Evolutionary conservation across 2,329 filamentous ascomycete species (phyloP), one percentile per base, ranked within the genome.

Genomic region (Fusarium virguliforme): DNA sequence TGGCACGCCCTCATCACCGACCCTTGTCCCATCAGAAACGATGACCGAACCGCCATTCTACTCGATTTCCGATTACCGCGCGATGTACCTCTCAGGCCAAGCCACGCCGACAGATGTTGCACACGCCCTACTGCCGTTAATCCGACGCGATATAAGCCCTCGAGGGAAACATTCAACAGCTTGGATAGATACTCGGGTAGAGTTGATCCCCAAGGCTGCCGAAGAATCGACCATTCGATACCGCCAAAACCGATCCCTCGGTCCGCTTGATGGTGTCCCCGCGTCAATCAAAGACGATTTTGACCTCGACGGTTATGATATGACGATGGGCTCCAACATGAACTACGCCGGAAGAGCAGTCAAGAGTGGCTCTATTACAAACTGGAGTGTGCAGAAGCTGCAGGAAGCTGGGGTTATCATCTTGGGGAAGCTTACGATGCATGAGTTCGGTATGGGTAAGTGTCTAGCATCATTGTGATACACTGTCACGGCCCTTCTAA

Each of bases 201-300:
- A 83, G 10, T 74, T 79, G 12, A 81, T 84, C 4, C 71, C 84
- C 50, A 75, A 77, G 28, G 82, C 83, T 1, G 85, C 84, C 5
- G 78, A 79, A 34, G 84, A 77, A 4, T 85, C 85, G 1, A 85
- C 85, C 1, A 63, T 75, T 43, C 78, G 84, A 1, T 86, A 86
- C 75, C 80, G 85, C 67, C 82, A 86, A 57, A 87, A 87, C 3
- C 84, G 85, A 64, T 83, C 90, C 0, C 79, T 92, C 8, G 87
- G 91, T 0, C 84, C 88, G 2, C 83, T 94, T 2, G 92, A 94
- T 75, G 92, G 92, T 8, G 86, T 94, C 0, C 92, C 92, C 0
- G 87, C 93, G 15, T 90, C 88, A 0, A 86, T 94, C 58, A 94
- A 94, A 81, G 92, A 94, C 75, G 91, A 94, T 77, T 88, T 92